phyloP scores from a whole-genome alignment of 1,284 basidiomycete species.

The Trametes hirsuta region DNA sequence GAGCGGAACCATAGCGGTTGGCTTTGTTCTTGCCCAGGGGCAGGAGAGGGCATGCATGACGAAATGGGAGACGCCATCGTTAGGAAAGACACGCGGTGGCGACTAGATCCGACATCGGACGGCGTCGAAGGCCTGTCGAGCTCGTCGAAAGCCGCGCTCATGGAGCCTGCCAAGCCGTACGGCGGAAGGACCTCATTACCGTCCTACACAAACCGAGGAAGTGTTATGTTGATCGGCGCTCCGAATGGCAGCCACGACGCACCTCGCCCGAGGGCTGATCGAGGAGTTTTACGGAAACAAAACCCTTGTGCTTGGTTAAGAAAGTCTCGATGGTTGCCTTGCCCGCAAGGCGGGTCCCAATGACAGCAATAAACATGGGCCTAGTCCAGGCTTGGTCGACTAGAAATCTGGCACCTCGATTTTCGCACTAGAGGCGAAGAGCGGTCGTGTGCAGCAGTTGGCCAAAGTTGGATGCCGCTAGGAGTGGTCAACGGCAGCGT shows the following conservation, averaged over 20 bases:
- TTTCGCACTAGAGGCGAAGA: background rate
- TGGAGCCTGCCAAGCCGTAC: background rate
- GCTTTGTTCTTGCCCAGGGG: constrained; percentile 1
- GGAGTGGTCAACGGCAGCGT: too few relatives aligned
- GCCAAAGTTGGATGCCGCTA: too few relatives aligned
- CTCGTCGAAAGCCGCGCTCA: background rate
- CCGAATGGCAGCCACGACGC: background rate
- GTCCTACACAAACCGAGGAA: background rate
- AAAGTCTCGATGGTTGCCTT: constrained; percentile 80
- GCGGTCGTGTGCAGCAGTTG: background rate
- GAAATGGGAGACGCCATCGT: constrained; percentile 33
- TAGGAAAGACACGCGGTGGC: constrained; percentile 32
- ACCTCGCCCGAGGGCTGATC: constrained; percentile 1
- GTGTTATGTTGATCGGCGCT: background rate
- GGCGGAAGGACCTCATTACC: background rate
- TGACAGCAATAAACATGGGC: constrained; percentile 84
- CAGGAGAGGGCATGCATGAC: constrained; percentile 23
- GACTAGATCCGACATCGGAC: constrained; percentile 2
- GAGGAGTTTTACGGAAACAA: constrained; percentile 46
- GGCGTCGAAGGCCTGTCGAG: background rate
- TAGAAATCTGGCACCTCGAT: background rate
- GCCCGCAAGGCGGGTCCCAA: constrained; percentile 84
- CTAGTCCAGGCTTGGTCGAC: background rate
- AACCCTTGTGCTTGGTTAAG: constrained; percentile 59
- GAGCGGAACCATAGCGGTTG: constrained; percentile 48